Conservation (phyloP, 2,329 filamentous ascomycete genomes). For the Akanthomyces dipterigenus region DNA sequence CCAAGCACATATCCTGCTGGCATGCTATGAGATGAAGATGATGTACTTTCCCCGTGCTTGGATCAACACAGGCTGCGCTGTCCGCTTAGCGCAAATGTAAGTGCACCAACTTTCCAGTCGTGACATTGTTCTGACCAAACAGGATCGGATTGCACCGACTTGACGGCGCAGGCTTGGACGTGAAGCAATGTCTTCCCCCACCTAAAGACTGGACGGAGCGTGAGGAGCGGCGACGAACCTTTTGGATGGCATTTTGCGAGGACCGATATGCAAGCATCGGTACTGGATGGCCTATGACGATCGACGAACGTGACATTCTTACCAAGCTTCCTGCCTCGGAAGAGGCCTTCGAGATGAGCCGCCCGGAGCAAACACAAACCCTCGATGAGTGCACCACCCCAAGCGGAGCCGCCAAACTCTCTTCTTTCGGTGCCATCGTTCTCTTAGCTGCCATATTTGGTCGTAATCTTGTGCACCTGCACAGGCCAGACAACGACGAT, state of each 20-base stretch:
- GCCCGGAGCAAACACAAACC: conserved; percentile 62
- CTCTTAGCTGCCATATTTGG: conserved; percentile 88
- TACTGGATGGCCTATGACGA: conserved; percentile 92
- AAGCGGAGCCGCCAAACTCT: conserved; percentile 65
- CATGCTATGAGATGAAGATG: conserved; percentile 88
- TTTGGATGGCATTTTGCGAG: conserved; percentile 89
- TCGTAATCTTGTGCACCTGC: conserved; percentile 82
- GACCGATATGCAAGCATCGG: conserved; percentile 94
- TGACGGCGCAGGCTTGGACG: conserved; percentile 75
- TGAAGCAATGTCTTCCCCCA: conserved; percentile 83
- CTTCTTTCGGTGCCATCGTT: conserved; percentile 71
- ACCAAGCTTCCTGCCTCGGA: conserved; percentile 80
- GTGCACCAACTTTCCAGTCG: conserved; percentile 17
- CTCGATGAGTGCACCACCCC: conserved; percentile 65
- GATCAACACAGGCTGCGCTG: conserved; percentile 79
- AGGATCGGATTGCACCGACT: conserved; percentile 90
- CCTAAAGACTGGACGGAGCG: conserved; percentile 90
- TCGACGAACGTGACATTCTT: conserved; percentile 87
- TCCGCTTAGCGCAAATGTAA: conserved; percentile 78
- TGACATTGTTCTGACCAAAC: conserved; percentile 37
- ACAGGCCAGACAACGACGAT: conserved; percentile 76
- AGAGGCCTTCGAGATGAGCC: conserved; percentile 76
- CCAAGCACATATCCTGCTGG: conserved; percentile 75
- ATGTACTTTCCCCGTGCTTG: conserved; percentile 97
- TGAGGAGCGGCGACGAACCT: conserved; percentile 85